phyloP scores from a whole-genome alignment of 257 asterid species.

The Mentha longifolia region DNA sequence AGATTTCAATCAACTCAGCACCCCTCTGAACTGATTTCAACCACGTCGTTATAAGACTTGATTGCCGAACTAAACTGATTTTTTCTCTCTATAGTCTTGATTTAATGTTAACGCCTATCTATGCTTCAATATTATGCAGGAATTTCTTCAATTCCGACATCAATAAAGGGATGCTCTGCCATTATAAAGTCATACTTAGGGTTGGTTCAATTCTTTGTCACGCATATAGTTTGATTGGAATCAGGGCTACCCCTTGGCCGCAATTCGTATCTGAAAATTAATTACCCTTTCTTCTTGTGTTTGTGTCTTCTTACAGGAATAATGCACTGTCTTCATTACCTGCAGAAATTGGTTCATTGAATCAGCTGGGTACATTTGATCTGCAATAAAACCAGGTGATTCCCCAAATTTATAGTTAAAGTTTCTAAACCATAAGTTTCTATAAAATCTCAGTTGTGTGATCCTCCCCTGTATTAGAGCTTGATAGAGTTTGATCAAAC shows the following conservation, averaged over 20 bases:
- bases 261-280: conserved; percentile 17
- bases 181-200: conserved; percentile 91
- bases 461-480: conserved; percentile 16
- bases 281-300: conserved; percentile 28
- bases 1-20: no score
- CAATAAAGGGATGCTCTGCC: conserved; percentile 81
- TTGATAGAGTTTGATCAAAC: conserved; percentile 19
- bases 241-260: conserved; percentile 2
- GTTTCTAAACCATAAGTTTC: conserved; percentile 14
- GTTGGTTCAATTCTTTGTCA: conserved; percentile 45
- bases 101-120: conserved; percentile 20
- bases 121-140: conserved; percentile 54
- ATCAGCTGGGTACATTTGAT: conserved; percentile 86
- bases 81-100: conserved; percentile 6
- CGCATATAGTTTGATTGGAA: conserved; percentile 20
- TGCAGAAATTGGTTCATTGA: conserved; percentile 73
- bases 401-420: conserved; percentile 25
- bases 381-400: conserved; percentile 94
- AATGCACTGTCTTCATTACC: conserved; percentile 79
- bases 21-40: no score
- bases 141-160: conserved; percentile 81
- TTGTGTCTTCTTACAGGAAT: conserved; percentile 50
- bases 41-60: no score
- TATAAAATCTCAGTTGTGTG: background rate
- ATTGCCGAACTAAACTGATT: no score